These are phyloP conservation scores for Saturnispora hagleri DNA, from an alignment of 805 yeast species.

Conservation along the genomic window DNA sequence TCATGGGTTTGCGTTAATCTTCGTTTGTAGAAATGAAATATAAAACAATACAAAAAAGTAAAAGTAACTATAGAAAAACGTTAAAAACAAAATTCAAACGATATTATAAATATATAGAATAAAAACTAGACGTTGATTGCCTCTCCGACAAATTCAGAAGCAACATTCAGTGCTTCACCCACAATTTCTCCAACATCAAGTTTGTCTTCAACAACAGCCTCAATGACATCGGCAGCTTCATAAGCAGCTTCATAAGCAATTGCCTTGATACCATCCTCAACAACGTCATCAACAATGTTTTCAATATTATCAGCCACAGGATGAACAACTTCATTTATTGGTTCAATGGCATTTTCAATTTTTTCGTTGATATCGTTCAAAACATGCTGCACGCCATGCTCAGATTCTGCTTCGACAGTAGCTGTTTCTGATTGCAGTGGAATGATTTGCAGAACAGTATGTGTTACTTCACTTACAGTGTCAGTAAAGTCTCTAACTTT, in stretches of 20 bases:
- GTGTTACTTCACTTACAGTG: conserved; percentile 5
- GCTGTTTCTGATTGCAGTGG: neutral
- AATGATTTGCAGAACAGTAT: neutral
- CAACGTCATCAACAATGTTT: conserved; percentile 3
- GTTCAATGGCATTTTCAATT: conserved; percentile 5
- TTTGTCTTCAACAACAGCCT: conserved; percentile 1
- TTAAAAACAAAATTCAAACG: neutral
- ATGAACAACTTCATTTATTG: conserved; percentile 3
- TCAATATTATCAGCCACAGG: neutral
- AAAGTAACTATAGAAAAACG: neutral
- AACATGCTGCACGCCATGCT: neutral
- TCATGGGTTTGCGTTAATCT: neutral
- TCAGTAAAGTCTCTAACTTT: neutral
- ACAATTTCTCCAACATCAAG: conserved; percentile 1
- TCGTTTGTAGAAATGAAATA: neutral
- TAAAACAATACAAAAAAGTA: neutral
- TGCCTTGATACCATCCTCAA: conserved; percentile 5
- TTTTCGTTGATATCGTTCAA: neutral
- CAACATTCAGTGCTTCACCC: conserved; percentile 3
- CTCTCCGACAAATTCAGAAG: conserved; percentile 1
- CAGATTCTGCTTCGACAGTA: neutral
- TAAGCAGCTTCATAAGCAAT: conserved; percentile 7
- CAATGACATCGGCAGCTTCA: conserved; percentile 8
- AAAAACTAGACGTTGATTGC: neutral
- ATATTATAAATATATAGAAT: neutral